These are phyloP conservation scores for Umbellularia californica DNA, from an alignment of 164 flowering plant genomes.

Conservation along the genomic window DNA sequence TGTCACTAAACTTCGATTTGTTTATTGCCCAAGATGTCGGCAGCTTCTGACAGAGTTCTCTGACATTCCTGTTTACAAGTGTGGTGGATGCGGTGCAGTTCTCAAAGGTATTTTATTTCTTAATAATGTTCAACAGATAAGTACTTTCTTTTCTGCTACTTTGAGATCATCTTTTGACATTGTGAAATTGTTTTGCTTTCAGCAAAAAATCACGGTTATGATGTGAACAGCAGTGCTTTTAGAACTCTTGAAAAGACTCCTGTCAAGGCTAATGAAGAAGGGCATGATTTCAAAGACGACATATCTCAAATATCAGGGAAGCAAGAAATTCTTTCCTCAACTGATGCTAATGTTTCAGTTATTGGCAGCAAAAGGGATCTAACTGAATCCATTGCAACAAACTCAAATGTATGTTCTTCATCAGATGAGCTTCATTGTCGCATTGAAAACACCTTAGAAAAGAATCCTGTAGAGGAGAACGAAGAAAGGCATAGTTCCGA, in stretches of 20 bases:
- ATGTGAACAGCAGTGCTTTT: constrained; percentile 1
- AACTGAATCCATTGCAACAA: constrained; percentile 11
- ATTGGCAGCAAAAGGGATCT: constrained; percentile 9
- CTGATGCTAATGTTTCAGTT: constrained; percentile 14
- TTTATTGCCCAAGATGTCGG: constrained; percentile 69
- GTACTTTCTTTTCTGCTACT: not conserved
- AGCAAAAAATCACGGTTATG: constrained; percentile 37
- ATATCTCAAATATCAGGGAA: constrained; percentile 18
- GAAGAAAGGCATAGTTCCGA: constrained; percentile 12
- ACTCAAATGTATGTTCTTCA: constrained; percentile 13
- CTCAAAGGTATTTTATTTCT: constrained; percentile 52
- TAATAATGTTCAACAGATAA: not conserved
- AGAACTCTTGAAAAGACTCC: constrained; percentile 14
- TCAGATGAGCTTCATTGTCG: not conserved
- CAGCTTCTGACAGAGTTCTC: constrained; percentile 51
- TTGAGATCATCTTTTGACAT: not conserved
- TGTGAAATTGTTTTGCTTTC: constrained; percentile 11
- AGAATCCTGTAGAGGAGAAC: constrained; percentile 14
- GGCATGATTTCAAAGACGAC: constrained; percentile 14
- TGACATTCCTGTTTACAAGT: constrained; percentile 50
- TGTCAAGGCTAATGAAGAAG: constrained; percentile 12
- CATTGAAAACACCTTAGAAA: constrained; percentile 3
- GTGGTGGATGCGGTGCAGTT: constrained; percentile 67
- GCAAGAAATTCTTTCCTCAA: not conserved
- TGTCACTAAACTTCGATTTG: constrained; percentile 42